Conservation (phyloP, 345 rosid genomes). For the Sisymbrium irio region DNA sequence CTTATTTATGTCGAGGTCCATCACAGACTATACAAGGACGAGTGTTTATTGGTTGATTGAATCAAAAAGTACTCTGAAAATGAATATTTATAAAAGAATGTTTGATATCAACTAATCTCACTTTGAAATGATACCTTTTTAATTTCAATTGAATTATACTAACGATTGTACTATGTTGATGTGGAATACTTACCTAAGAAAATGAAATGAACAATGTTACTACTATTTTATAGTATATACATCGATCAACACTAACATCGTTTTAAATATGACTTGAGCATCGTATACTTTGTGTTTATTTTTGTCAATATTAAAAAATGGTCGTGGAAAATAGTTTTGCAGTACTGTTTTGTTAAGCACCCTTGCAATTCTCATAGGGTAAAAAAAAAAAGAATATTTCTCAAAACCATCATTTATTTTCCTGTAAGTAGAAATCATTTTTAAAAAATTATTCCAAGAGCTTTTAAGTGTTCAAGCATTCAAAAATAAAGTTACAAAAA, state of each 20-base stretch:
- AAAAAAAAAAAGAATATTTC: not conserved
- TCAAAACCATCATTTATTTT: not conserved
- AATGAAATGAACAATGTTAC: not conserved
- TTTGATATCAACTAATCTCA: conserved; percentile 23
- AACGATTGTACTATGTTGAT: conserved; percentile 17
- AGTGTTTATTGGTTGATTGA: conserved; percentile 33
- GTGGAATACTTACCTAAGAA: conserved; percentile 18
- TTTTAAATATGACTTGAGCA: not conserved
- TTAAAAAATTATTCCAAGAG: not conserved
- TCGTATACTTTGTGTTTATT: not conserved
- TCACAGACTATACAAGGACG: conserved; percentile 16
- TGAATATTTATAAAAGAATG: not conserved
- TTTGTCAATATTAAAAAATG: not conserved
- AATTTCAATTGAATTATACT: conserved; percentile 1
- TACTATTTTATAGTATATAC: not conserved
- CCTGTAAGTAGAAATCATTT: not conserved
- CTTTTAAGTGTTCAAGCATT: not conserved
- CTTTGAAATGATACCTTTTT: conserved; percentile 3
- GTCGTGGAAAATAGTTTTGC: not conserved
- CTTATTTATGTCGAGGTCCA: conserved; percentile 1
- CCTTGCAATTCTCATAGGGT: not conserved
- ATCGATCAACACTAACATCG: not conserved
- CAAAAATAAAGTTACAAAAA: not conserved
- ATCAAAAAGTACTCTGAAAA: conserved; percentile 15
- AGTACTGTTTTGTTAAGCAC: not conserved